These are phyloP conservation scores for Solanum sejunctum DNA, from an alignment of 257 asterid genomes.

Conservation along the genomic window DNA sequence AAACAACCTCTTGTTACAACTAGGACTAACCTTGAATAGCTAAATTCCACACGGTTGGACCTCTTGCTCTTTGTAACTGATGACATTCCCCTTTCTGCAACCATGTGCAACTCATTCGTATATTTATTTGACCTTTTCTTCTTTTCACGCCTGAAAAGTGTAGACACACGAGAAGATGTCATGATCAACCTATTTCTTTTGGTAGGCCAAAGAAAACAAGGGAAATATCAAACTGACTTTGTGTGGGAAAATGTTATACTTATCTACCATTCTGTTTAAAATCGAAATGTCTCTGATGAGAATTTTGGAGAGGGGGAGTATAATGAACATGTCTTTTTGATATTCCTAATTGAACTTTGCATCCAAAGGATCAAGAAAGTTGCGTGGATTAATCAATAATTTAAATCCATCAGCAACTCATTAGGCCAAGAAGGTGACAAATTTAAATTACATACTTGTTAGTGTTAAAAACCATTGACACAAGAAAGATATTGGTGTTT, in stretches of 20 bases:
- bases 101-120: not conserved
- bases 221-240: not conserved
- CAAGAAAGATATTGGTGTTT: not conserved
- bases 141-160: not conserved
- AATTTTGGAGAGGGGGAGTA: not conserved
- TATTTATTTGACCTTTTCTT: not conserved
- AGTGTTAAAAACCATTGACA: not conserved
- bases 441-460: not conserved
- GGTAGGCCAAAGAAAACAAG: not conserved
- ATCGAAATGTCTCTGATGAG: not conserved
- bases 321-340: not conserved
- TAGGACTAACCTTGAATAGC: not conserved
- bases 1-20: not conserved
- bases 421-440: not conserved
- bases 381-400: not conserved
- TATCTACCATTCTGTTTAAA: not conserved
- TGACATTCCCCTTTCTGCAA: not conserved
- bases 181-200: not conserved
- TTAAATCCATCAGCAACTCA: not conserved
- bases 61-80: not conserved
- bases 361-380: not conserved
- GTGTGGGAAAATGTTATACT: not conserved
- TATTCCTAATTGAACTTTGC: not conserved
- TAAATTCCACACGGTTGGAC: not conserved
- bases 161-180: not conserved